phyloP scores from a whole-genome alignment of 2,329 filamentous ascomycete species.

The Sporothrix luriei region DNA sequence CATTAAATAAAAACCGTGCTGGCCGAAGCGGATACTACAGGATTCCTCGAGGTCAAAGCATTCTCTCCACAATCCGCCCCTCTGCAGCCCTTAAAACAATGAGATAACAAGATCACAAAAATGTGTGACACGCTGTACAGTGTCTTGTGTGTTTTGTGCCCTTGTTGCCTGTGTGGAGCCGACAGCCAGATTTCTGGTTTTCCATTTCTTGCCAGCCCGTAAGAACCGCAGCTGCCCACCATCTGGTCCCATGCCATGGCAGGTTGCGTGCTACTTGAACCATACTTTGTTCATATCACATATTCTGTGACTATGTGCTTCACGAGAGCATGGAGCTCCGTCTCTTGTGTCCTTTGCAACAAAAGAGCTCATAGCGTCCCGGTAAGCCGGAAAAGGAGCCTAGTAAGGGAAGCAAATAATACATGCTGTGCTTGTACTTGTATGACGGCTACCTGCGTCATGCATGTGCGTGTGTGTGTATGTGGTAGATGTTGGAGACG shows the following conservation, averaged over 20 bases:
- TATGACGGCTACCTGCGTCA: neutral
- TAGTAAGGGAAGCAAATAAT: neutral
- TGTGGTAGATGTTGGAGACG: neutral
- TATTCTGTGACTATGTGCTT: neutral
- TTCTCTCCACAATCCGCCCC: neutral
- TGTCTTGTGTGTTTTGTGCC: neutral
- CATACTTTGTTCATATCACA: neutral
- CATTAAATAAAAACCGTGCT: neutral
- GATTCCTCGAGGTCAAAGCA: neutral
- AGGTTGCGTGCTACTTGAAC: neutral
- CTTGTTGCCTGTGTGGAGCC: neutral
- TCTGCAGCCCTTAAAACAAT: neutral
- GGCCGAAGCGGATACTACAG: neutral
- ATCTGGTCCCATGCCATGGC: neutral
- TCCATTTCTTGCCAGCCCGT: neutral
- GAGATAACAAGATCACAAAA: slow-evolving; percentile 1
- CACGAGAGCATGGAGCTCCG: neutral
- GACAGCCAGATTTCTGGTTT: neutral
- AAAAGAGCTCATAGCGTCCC: neutral
- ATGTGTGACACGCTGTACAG: neutral
- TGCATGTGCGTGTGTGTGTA: neutral
- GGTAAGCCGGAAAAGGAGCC: slow-evolving; percentile 15
- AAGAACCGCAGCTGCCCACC: neutral
- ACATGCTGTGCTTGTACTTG: neutral
- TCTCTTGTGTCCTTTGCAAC: neutral